A percentile compares a stretch with the other conserved stretches of the same genome.
phyloP scores from a whole-genome alignment of 2,329 filamentous ascomycete genomes.

The Pseudogymnoascus sp. region DNA sequence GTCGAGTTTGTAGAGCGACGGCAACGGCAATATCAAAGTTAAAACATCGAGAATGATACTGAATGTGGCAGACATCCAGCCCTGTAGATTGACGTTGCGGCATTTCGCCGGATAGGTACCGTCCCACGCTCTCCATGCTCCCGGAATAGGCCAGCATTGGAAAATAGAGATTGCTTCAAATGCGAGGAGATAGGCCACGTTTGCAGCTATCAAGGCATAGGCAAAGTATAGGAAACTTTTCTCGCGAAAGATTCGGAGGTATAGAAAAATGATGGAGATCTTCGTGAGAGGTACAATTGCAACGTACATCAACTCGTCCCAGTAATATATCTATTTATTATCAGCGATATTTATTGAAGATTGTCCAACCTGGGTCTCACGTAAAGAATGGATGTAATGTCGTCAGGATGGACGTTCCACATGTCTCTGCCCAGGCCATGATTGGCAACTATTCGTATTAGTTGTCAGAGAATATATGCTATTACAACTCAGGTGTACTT shows the following conservation, averaged over 20 bases:
- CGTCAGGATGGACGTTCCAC: slow-evolving; percentile 38
- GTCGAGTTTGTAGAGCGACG: slow-evolving; percentile 38
- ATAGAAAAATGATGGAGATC: slow-evolving; percentile 48
- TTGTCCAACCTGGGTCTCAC: slow-evolving; percentile 18
- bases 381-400: slow-evolving; percentile 38
- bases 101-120: slow-evolving; percentile 43
- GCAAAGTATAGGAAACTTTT: slow-evolving; percentile 4
- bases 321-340: slow-evolving; percentile 34
- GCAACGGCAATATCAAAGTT: slow-evolving; percentile 47
- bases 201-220: slow-evolving; percentile 16
- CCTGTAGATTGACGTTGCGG: slow-evolving; percentile 43
- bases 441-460: slow-evolving; percentile 30
- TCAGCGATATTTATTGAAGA: slow-evolving; percentile 4
- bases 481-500: neutral
- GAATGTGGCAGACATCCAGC: slow-evolving; percentile 47
- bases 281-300: slow-evolving; percentile 42
- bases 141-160: slow-evolving; percentile 46
- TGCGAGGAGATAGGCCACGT: slow-evolving; percentile 27
- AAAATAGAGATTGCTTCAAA: slow-evolving; percentile 38
- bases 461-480: slow-evolving; percentile 3
- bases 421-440: slow-evolving; percentile 40
- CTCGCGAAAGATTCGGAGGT: slow-evolving; percentile 47
- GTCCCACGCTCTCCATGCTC: slow-evolving; percentile 50
- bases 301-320: slow-evolving; percentile 43
- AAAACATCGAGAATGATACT: slow-evolving; percentile 48